A percentile compares a stretch with the other conserved stretches of the same genome.
Evolutionary conservation across 768 basidiomycete species (phyloP).

Genomic region (Suillus spraguei): DNA sequence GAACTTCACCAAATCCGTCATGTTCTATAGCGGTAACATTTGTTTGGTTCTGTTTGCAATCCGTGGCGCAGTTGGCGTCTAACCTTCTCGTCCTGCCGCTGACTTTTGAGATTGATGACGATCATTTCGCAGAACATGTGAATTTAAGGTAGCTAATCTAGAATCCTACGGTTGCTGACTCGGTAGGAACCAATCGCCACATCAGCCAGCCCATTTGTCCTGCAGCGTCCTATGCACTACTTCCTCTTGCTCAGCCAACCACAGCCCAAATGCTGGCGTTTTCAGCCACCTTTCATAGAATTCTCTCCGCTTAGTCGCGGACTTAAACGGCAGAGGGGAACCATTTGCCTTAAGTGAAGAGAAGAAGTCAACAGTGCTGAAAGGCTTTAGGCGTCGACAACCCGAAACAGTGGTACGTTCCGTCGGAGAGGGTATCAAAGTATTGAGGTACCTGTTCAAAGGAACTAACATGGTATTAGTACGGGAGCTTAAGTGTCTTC

Average conservation of each 20-base stretch:
- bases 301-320: conserved; percentile 59
- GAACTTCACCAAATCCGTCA: conserved; percentile 13
- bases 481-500: conserved; percentile 82
- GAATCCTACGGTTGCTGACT: neutral
- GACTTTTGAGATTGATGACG: conserved; percentile 4
- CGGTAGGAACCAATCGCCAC: neutral
- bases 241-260: conserved; percentile 77
- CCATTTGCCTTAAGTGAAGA: conserved; percentile 72
- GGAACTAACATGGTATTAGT: conserved; percentile 88
- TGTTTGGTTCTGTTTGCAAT: conserved; percentile 29
- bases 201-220: conserved; percentile 16
- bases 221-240: conserved; percentile 62
- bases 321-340: conserved; percentile 74
- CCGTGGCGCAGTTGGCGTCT: conserved; percentile 25
- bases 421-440: conserved; percentile 74
- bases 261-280: conserved; percentile 76
- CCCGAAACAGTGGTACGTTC: conserved; percentile 36
- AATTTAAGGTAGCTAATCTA: neutral
- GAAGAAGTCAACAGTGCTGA: conserved; percentile 70
- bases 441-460: conserved; percentile 88
- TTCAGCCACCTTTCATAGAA: conserved; percentile 82
- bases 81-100: conserved; percentile 3
- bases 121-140: neutral
- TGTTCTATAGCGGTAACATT: conserved; percentile 19
- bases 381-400: conserved; percentile 61